A percentile compares a stretch with the other conserved stretches of the same genome.
Conservation (phyloP, 2,329 filamentous ascomycete genomes). For the Monosporascus sp. region DNA sequence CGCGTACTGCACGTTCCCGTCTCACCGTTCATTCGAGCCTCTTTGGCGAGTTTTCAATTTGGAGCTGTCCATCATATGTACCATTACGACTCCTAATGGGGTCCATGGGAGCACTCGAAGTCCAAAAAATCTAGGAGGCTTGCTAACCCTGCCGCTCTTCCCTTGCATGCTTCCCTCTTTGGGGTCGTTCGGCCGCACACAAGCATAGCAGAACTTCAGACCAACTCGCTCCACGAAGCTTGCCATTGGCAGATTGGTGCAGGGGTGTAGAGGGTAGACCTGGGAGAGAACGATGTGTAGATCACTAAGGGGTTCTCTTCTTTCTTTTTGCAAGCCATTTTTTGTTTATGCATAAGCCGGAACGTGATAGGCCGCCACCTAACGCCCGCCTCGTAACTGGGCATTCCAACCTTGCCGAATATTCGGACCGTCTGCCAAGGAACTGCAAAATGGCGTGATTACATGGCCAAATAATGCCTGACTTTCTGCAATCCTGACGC, state of each 20-base stretch:
- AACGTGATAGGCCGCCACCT: background rate
- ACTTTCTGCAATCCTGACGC: no score
- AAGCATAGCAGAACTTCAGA: background rate
- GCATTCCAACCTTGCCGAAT: background rate
- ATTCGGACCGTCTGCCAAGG: background rate
- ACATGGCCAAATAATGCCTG: no score
- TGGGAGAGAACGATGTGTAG: background rate
- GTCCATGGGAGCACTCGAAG: background rate
- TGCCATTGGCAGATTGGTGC: background rate
- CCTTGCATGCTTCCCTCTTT: background rate
- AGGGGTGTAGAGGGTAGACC: background rate
- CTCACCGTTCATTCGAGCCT: background rate
- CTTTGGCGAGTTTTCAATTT: background rate
- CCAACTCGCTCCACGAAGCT: background rate
- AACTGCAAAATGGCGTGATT: background rate
- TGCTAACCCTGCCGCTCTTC: background rate
- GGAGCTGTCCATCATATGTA: background rate
- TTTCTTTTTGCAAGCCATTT: background rate
- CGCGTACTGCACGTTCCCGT: background rate
- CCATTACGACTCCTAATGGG: background rate
- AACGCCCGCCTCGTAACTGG: background rate
- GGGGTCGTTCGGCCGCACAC: background rate
- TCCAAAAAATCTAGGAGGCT: background rate
- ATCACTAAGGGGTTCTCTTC: background rate
- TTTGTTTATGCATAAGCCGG: background rate